A percentile compares a stretch with the other conserved stretches of the same genome.
Conservation (phyloP, 306 rosid species). For the Trichosanthes cucumerina region DNA sequence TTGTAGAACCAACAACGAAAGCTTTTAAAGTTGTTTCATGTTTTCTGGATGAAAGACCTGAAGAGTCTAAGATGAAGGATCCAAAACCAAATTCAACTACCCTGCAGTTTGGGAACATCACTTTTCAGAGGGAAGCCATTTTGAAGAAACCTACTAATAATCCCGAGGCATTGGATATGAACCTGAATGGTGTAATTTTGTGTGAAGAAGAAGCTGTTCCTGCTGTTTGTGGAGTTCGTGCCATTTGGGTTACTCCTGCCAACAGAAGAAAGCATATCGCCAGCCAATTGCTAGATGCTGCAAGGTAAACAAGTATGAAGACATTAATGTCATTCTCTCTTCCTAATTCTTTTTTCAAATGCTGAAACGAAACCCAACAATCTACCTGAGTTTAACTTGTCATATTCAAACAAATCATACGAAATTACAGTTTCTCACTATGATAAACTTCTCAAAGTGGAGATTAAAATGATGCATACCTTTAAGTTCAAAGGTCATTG, state of each 20-base stretch:
- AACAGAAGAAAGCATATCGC: constrained; percentile 67
- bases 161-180: constrained; percentile 22
- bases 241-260: constrained; percentile 77
- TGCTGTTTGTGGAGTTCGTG: constrained; percentile 71
- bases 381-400: neutral
- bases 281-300: constrained; percentile 58
- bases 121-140: constrained; percentile 52
- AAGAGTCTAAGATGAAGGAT: constrained; percentile 17
- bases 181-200: constrained; percentile 33
- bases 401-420: neutral
- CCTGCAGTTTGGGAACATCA: constrained; percentile 58
- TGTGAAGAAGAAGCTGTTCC: constrained; percentile 45
- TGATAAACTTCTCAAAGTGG: neutral
- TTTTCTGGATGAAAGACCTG: constrained; percentile 18
- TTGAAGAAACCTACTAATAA: constrained; percentile 24
- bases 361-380: neutral
- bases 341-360: neutral
- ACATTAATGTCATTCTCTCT: neutral
- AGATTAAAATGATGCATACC: neutral
- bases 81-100: constrained; percentile 16
- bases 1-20: constrained; percentile 59
- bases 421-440: neutral
- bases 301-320: constrained; percentile 32
- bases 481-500: neutral
- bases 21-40: constrained; percentile 52